These are phyloP conservation scores for Fusarium poae DNA, from an alignment of 2,329 filamentous ascomycete genomes.

Conservation along the genomic window DNA sequence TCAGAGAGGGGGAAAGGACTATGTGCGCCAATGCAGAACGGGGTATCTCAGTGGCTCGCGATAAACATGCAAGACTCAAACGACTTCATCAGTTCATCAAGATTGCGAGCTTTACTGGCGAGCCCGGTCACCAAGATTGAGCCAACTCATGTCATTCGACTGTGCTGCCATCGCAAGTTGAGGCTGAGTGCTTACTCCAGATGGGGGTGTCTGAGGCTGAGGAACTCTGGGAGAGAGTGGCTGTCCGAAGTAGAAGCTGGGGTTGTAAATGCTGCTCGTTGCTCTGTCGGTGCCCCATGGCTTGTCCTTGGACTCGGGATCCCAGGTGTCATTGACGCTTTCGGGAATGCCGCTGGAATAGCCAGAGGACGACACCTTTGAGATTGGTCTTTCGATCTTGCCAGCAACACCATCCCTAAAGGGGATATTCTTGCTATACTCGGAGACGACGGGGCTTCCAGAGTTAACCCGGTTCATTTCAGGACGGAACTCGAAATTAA, in stretches of 20 bases:
- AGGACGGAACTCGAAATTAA: constrained; percentile 73
- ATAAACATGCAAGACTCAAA: constrained; percentile 26
- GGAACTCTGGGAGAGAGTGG: constrained; percentile 56
- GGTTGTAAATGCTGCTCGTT: constrained; percentile 65
- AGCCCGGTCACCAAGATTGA: constrained; percentile 73
- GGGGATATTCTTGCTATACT: constrained; percentile 64
- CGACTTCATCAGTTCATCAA: constrained; percentile 40
- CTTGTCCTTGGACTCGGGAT: constrained; percentile 59
- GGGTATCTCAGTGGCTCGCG: constrained; percentile 41
- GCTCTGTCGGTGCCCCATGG: constrained; percentile 65
- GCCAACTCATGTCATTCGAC: constrained; percentile 81
- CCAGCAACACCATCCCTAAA: constrained; percentile 70
- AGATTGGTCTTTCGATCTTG: constrained; percentile 70
- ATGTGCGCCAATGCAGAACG: constrained; percentile 31
- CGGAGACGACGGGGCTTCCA: constrained; percentile 76
- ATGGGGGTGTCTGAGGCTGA: constrained; percentile 50
- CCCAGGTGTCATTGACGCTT: constrained; percentile 71
- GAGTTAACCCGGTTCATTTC: constrained; percentile 75
- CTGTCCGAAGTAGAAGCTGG: constrained; percentile 59
- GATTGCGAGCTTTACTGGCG: constrained; percentile 44
- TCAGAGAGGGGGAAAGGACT: constrained; percentile 4
- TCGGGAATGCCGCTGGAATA: constrained; percentile 76
- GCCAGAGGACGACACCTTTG: constrained; percentile 63
- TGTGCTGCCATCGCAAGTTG: constrained; percentile 64
- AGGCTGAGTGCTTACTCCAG: constrained; percentile 62